phyloP scores from a whole-genome alignment of 495 filamentous ascomycete genomes.

The Xylaria grammica region DNA sequence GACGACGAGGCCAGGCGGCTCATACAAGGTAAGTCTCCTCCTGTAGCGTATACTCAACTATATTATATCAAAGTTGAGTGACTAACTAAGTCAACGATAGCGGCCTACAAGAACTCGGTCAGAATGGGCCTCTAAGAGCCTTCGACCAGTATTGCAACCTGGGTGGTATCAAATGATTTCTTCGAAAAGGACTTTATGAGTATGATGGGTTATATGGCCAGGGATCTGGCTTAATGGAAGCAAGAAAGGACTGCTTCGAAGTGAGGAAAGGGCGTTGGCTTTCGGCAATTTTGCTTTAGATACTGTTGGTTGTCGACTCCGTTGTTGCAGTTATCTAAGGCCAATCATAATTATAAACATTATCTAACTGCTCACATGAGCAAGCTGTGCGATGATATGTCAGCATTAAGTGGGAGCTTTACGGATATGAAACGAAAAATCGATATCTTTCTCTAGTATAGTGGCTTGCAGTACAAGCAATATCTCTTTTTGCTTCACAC shows the following conservation, averaged over 20 bases:
- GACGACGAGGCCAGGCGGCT: constrained; percentile 10
- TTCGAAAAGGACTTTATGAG: too few relatives aligned
- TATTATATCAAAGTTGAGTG: background rate
- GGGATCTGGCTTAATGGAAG: background rate
- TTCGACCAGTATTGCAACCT: background rate
- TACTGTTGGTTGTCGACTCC: too few relatives aligned
- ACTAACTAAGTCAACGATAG: constrained; percentile 11
- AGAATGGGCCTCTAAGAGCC: constrained; percentile 19
- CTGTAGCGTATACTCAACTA: background rate
- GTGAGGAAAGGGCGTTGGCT: background rate
- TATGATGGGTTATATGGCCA: background rate
- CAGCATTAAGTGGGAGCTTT: too few relatives aligned
- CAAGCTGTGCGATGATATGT: too few relatives aligned
- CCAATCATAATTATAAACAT: too few relatives aligned
- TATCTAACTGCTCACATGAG: too few relatives aligned
- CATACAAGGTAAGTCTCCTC: constrained; percentile 1
- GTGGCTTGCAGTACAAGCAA: too few relatives aligned
- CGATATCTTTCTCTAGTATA: too few relatives aligned
- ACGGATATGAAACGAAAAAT: too few relatives aligned
- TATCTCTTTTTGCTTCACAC: too few relatives aligned
- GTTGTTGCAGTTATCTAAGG: too few relatives aligned
- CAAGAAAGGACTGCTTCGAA: background rate
- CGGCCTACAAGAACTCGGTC: constrained; percentile 8
- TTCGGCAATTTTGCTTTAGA: too few relatives aligned
- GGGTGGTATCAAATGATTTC: background rate